Conservation (phyloP, 75 land plant species). For the Adiantum capillusveneris region DNA sequence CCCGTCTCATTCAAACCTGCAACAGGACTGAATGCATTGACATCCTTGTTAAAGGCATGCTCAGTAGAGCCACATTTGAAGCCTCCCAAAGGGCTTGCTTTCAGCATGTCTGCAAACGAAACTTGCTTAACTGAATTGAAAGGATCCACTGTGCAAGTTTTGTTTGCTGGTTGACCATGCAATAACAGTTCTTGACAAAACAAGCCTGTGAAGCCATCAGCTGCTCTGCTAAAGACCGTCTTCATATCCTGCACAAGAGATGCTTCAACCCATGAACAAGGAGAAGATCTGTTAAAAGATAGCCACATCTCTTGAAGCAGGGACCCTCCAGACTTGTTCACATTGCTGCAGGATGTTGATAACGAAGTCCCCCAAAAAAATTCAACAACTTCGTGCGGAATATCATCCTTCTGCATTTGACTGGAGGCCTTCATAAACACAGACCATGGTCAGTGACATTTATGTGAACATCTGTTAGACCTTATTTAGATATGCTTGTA, state of each 20-base stretch:
- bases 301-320: not conserved
- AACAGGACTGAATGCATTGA: too few species aligned
- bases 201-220: not conserved
- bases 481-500: too few species aligned
- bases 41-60: too few species aligned
- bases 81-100: too few species aligned
- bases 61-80: too few species aligned
- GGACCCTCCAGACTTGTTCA: not conserved
- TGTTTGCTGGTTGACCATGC: too few species aligned
- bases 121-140: too few species aligned
- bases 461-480: too few species aligned
- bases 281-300: not conserved
- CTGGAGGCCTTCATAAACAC: constrained; percentile 7
- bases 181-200: not conserved
- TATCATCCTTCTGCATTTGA: not conserved
- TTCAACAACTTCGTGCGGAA: constrained; percentile 5
- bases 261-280: not conserved
- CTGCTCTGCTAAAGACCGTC: not conserved
- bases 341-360: not conserved
- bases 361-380: constrained; percentile 5
- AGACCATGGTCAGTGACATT: too few species aligned
- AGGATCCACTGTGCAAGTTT: too few species aligned
- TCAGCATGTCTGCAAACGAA: too few species aligned
- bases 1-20: too few species aligned
- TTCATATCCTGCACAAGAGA: not conserved